phyloP scores from a whole-genome alignment of 1,284 basidiomycete species.

The Gymnopus androsaceus region DNA sequence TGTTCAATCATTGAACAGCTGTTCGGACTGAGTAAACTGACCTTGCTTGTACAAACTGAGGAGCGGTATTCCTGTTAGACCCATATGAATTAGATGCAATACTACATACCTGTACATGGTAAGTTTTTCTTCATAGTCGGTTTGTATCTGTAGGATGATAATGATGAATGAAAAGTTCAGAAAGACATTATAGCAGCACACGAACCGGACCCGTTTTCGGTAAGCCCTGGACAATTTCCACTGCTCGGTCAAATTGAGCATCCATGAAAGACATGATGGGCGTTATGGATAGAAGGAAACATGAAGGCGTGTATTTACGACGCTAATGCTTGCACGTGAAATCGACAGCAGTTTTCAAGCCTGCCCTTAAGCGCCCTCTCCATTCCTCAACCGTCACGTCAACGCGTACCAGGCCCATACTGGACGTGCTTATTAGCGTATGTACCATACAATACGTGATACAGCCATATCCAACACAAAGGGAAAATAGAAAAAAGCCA shows the following conservation, averaged over 20 bases:
- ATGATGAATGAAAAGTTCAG: background rate
- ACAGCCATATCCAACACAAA: too few relatives aligned
- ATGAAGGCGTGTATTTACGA: too few relatives aligned
- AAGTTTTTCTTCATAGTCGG: conserved; percentile 95
- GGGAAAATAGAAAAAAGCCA: too few relatives aligned
- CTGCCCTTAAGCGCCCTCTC: too few relatives aligned
- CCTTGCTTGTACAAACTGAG: conserved; percentile 89
- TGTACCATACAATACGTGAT: too few relatives aligned
- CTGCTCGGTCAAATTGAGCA: conserved; percentile 89
- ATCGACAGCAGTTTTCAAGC: too few relatives aligned
- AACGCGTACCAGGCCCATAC: too few relatives aligned
- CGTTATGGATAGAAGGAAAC: background rate
- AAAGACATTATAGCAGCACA: background rate
- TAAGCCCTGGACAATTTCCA: conserved; percentile 89
- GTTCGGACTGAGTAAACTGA: conserved; percentile 29
- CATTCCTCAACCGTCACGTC: too few relatives aligned
- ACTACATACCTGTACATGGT: conserved; percentile 81
- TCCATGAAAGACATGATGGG: conserved; percentile 50
- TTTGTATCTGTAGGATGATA: conserved; percentile 65
- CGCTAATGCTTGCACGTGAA: background rate
- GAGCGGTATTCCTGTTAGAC: background rate
- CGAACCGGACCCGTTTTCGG: conserved; percentile 85
- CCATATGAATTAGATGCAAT: conserved; percentile 4
- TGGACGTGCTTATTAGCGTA: too few relatives aligned
- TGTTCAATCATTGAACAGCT: conserved; percentile 17